These are phyloP conservation scores for Lithohypha guttulata DNA, from an alignment of 2,329 filamentous ascomycete genomes.

Conservation along the genomic window DNA sequence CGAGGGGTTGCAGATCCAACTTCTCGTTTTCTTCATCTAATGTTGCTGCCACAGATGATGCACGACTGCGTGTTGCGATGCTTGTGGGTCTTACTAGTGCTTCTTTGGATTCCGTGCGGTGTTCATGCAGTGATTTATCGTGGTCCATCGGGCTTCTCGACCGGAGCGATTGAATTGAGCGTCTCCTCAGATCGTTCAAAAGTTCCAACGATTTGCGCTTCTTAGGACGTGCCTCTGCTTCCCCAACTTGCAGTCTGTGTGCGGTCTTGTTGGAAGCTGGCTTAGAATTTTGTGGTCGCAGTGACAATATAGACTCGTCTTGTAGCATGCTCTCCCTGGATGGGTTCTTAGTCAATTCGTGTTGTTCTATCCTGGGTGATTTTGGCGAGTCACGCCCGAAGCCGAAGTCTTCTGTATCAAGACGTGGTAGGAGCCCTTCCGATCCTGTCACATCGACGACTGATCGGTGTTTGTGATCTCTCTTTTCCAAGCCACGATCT, in stretches of 20 bases:
- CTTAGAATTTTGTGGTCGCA: conserved; percentile 2
- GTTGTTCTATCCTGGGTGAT: not conserved
- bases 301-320: not conserved
- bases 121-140: not conserved
- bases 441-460: not conserved
- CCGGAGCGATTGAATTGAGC: conserved; percentile 14
- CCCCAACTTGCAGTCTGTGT: not conserved
- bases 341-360: not conserved
- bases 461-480: not conserved
- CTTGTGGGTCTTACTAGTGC: conserved; percentile 13
- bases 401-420: not conserved
- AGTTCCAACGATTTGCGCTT: conserved; percentile 1
- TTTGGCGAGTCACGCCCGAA: not conserved
- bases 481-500: not conserved
- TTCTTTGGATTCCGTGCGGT: conserved; percentile 14
- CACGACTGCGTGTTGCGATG: conserved; percentile 12
- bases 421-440: not conserved
- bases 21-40: conserved; percentile 19
- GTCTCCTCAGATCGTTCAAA: conserved; percentile 9
- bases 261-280: conserved; percentile 7
- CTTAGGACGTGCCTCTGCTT: not conserved
- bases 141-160: not conserved
- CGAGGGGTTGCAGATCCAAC: conserved; percentile 11
- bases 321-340: not conserved
- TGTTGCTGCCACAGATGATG: conserved; percentile 21